Evolutionary conservation across 768 basidiomycete species (phyloP).

Genomic region (Tylopilus sp.): DNA sequence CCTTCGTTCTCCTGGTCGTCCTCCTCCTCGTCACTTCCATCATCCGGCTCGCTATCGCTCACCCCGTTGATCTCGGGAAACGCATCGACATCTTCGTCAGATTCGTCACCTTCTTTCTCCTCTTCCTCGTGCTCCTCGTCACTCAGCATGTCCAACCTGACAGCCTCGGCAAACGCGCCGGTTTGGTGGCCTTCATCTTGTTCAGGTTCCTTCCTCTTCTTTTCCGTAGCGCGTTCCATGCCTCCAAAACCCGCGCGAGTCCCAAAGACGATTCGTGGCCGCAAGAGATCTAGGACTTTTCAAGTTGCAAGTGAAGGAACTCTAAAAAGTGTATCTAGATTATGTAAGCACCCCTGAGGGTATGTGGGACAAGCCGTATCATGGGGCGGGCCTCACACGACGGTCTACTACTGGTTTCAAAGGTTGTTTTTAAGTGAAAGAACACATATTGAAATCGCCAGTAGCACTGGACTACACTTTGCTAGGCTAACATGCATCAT

Average conservation of each 20-base stretch:
- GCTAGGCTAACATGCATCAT: no score
- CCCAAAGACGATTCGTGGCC: background rate
- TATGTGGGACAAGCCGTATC: no score
- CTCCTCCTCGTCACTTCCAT: slow-evolving; percentile 33
- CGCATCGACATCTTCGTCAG: slow-evolving; percentile 62
- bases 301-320: background rate
- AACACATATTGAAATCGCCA: no score
- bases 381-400: no score
- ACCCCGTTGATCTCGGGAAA: slow-evolving; percentile 67
- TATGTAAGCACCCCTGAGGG: slow-evolving; percentile 16
- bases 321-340: slow-evolving; percentile 10
- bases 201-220: slow-evolving; percentile 57
- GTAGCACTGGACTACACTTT: no score
- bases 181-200: slow-evolving; percentile 35
- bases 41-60: slow-evolving; percentile 39
- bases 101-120: slow-evolving; percentile 27
- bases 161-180: slow-evolving; percentile 35
- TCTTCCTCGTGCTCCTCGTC: slow-evolving; percentile 52
- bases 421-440: no score
- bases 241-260: slow-evolving; percentile 32
- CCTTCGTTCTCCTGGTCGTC: slow-evolving; percentile 36
- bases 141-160: slow-evolving; percentile 66
- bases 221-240: slow-evolving; percentile 35
- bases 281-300: background rate
- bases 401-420: no score